Conservation (phyloP, 2,329 filamentous ascomycete genomes). For the Trichophyton rubrum region DNA sequence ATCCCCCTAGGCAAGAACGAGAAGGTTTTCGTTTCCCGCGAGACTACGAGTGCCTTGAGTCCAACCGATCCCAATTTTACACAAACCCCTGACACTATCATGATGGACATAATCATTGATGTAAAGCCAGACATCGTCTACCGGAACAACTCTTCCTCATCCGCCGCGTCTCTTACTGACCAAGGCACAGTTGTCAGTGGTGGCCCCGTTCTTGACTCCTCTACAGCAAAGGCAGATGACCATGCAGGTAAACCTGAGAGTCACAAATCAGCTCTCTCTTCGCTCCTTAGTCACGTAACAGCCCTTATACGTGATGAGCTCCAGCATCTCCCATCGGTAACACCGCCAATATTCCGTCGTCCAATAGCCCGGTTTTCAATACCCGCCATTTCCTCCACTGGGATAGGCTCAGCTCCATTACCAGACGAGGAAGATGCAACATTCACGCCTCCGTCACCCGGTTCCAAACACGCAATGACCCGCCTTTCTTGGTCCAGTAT, state of each 20-base stretch:
- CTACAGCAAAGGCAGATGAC: conserved; percentile 15
- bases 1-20: conserved; percentile 77
- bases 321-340: conserved; percentile 22
- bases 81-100: conserved; percentile 57
- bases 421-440: conserved; percentile 50
- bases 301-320: conserved; percentile 36
- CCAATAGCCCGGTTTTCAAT: conserved; percentile 30
- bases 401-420: conserved; percentile 51
- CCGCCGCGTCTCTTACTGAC: conserved; percentile 16
- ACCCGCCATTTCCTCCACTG: conserved; percentile 39
- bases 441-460: conserved; percentile 21
- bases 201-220: conserved; percentile 17
- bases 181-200: conserved; percentile 14
- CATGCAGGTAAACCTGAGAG: conserved; percentile 15
- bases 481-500: conserved; percentile 56
- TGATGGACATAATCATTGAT: conserved; percentile 63
- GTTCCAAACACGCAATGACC: conserved; percentile 27
- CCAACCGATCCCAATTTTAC: conserved; percentile 70
- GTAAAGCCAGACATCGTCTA: conserved; percentile 14
- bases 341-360: conserved; percentile 19
- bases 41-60: conserved; percentile 55
- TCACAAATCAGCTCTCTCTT: conserved; percentile 34
- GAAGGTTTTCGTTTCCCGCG: conserved; percentile 66
- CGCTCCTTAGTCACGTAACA: conserved; percentile 39
- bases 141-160: conserved; percentile 18